phyloP scores from a whole-genome alignment of 768 basidiomycete genomes.

The Saitozyma podzolica region DNA sequence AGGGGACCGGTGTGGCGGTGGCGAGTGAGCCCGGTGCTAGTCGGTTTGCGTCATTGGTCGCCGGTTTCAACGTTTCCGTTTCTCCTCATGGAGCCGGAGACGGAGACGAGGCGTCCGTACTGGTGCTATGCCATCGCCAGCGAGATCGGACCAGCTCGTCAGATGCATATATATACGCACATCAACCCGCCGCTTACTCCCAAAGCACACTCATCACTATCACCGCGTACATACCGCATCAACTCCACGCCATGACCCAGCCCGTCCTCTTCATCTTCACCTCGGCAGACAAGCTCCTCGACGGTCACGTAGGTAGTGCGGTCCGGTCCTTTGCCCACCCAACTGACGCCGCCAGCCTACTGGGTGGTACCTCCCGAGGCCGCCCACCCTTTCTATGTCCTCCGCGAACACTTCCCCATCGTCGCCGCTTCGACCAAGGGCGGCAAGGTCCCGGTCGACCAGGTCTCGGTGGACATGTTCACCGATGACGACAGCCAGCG shows the following conservation, averaged over 20 bases:
- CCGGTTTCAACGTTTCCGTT: no score
- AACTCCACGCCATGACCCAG: slow-evolving; percentile 11
- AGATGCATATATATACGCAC: no score
- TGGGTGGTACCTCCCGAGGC: slow-evolving; percentile 77
- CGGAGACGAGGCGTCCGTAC: no score
- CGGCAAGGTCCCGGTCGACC: slow-evolving; percentile 71
- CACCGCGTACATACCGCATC: no score
- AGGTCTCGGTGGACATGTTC: slow-evolving; percentile 56
- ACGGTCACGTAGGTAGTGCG: slow-evolving; percentile 34
- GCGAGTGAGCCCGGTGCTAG: no score
- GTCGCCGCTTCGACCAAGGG: slow-evolving; percentile 66
- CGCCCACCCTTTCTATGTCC: slow-evolving; percentile 68
- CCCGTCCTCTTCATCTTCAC: slow-evolving; percentile 72
- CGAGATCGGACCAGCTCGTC: no score
- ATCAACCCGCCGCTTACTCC: no score
- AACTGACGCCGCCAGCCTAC: slow-evolving; percentile 8
- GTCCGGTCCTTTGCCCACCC: neutral
- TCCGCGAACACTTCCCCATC: slow-evolving; percentile 59
- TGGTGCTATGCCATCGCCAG: no score
- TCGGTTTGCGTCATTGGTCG: no score
- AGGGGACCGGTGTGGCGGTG: no score
- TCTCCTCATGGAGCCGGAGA: no score
- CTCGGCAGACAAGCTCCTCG: slow-evolving; percentile 63
- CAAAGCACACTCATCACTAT: no score
- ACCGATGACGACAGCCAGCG: slow-evolving; percentile 61